Base-by-base conservation (phyloP, 768 basidiomycete genomes). In the Kwoniella botswanensis region DNA sequence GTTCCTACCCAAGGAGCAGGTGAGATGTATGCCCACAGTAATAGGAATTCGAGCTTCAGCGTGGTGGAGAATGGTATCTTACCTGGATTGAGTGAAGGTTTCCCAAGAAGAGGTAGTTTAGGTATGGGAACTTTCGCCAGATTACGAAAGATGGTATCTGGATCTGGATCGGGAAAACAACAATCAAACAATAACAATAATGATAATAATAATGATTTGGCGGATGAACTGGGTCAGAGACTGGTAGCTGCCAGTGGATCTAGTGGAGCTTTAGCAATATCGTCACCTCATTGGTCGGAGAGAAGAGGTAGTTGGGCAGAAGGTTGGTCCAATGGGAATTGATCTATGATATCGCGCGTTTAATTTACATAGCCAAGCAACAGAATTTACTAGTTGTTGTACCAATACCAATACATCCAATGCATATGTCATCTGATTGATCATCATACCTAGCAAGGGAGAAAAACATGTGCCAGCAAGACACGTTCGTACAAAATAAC, bases 251-350 rank as follows among this genome's bases (percentile, higher is more conserved):
- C 60, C 9, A 26, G 41, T 21, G 59, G 53, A n/a, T 12, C 12
- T 26, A 35, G n/a, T 26, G 57, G 57, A 3, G 17, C 17, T 13
- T 18, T 18, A 12, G 54, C 54, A 55, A 22, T 54, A 44, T 22
- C 67, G 12, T 24, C 63, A 3, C 64, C 44, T 10, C 60, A 65
- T 55, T 76, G 75, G 75, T 63, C 63, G n/a, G 74, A 78, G 53
- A 61, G 77, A 9, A 67, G 77, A 57, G 77, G 77, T 3, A 78
- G 77, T 65, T 78, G 77, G 77, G 77, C 73, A 9, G 77, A 76
- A 62, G 72, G 74, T 21, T 77, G 74, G 76, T 56, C 64, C n/a
- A 68, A 29, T 64, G 15, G 44, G 18, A 21, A 53, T 29, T 22
- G 12, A 54, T 29, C 29, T 12, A n/a, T 29, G n/a, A 44, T 26